A percentile compares a stretch with the other conserved stretches of the same genome.
These are phyloP conservation scores for Leishmania guyanensis DNA, from an alignment of 208 protist genomes.

Conservation along the genomic window DNA sequence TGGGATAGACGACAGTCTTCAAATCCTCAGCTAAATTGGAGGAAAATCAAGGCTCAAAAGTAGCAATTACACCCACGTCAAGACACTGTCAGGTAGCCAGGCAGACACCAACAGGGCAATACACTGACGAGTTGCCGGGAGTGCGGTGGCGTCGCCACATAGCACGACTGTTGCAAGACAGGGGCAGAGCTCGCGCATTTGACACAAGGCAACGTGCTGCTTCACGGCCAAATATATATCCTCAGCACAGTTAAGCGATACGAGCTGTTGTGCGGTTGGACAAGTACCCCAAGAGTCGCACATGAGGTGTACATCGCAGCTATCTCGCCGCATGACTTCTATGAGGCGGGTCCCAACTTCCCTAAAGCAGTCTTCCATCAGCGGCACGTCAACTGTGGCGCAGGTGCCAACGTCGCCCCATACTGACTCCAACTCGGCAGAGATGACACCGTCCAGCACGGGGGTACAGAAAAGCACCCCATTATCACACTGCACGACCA, in stretches of 20 bases:
- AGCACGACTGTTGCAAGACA: constrained; percentile 18
- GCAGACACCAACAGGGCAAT: constrained; percentile 11
- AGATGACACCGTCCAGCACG: constrained; percentile 15
- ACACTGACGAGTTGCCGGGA: constrained; percentile 4
- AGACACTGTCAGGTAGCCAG: constrained; percentile 9
- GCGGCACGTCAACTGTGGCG: too few species aligned
- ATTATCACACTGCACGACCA: constrained; percentile 17
- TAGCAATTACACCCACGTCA: constrained; percentile 12
- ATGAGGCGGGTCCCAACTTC: background rate
- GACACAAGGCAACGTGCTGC: constrained; percentile 18
- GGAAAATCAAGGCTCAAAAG: background rate
- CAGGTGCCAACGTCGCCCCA: constrained; percentile 7
- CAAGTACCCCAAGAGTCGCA: background rate
- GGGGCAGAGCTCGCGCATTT: constrained; percentile 8
- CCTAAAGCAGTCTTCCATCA: background rate
- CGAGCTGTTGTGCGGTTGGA: background rate
- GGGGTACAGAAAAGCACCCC: constrained; percentile 4
- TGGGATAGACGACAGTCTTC: background rate
- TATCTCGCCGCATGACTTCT: background rate
- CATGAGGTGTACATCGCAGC: background rate
- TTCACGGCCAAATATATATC: background rate
- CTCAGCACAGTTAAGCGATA: background rate
- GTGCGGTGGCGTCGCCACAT: constrained; percentile 4
- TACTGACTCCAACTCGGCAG: background rate
- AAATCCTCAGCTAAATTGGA: background rate